Base-by-base conservation (phyloP, 139 green algal species). In the Chlamydomonas sp. region DNA sequence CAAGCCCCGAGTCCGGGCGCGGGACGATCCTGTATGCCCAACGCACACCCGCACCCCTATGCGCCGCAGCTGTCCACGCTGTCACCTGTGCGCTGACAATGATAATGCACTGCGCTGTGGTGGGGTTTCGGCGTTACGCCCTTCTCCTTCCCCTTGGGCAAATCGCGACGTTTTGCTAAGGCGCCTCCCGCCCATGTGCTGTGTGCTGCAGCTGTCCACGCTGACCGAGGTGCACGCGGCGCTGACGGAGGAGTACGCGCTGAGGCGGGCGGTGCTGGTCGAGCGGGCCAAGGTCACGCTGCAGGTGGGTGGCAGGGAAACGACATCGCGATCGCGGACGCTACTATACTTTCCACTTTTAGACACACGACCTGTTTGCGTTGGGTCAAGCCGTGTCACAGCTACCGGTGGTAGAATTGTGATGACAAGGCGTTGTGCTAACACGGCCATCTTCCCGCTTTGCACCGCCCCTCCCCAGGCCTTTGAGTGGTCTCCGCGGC, bases 231-330 rank as follows among this genome's bases (percentile, higher is more conserved):
- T 89, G 20, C 60, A 78, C n/a, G 8, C 5, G 4, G 85, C 76
- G 3, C 78, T 89, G n/a, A 1, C 0, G 4, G 77, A 78, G 66
- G 85, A 89, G 85, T 89, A 89, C 77, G 78, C 16, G 18, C 64
- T 89, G 77, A 77, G 85, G 9, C 77, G 85, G 12, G 67, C 85
- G 0, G 78, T 89, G 67, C 20, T 89, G 67, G 16, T 89, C 0
- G 85, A 89, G 85, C 66, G 85, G 14, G 77, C 78, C 66, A 89
- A 89, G 85, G 85, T 89, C 49, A 89, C 85, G 5, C 66, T 89
- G 85, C 85, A 89, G 85, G 85, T 89, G 68, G 5, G 84, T 49
- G n/a, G 3, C 20, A 3, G 4, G 62, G 18, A 12, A n/a, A 14
- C 2, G 59, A 15, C 67, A 20, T 73, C 14, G 15, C 14, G 67